Base-by-base conservation (phyloP, 1,284 basidiomycete species). In the Cryptococcus amylolentus region DNA sequence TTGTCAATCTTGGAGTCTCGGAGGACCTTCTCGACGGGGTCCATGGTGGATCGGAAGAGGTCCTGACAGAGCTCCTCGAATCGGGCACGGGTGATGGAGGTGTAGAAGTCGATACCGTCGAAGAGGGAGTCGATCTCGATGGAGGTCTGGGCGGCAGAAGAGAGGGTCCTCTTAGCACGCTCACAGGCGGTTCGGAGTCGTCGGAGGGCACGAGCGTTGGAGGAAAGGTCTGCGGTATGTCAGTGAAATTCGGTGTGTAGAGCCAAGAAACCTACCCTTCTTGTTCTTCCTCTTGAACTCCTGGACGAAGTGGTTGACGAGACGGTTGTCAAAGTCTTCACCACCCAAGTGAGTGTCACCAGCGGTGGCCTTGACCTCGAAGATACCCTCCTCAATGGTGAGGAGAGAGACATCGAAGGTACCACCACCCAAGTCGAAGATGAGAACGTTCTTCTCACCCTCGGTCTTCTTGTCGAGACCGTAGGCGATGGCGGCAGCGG, bases 201-300 rank as follows among this genome's bases (percentile, higher is more conserved):
- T 81, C 94, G 91, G 69, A 97, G 87, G 55, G 95, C 93, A 84
- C 95, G 92, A 59, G 91, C 84, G 82, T 97, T 95, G 63, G 85
- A 81, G 49, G 92, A 91, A 56, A 98, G 81, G 77, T 98, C 90
- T 55, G 55, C 10, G 10, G 43, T 5, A 39, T 6, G 31, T 49
- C 37, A 49, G 48, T 27, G 18, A 18, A 13, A 13, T 10, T 23
- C 37, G 18, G 5, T 27, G 4, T 20, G 14, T 8, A 16, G 12
- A 37, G 12, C 10, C 8, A 38, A 8, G 7, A 13, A 26, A 39
- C 48, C 18, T 23, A 49, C 48, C 48, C 65, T 68, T 68, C 86
- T 96, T 97, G 86, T 92, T 87, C 84, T 97, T 97, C 77, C 92
- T 85, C 86, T 97, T 96, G 85, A 97, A 98, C 80, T 98, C 93